A percentile compares a stretch with the other conserved stretches of the same genome.
Evolutionary conservation across 2,329 filamentous ascomycete genomes (phyloP).

Genomic region (Ilyonectria sp.): DNA sequence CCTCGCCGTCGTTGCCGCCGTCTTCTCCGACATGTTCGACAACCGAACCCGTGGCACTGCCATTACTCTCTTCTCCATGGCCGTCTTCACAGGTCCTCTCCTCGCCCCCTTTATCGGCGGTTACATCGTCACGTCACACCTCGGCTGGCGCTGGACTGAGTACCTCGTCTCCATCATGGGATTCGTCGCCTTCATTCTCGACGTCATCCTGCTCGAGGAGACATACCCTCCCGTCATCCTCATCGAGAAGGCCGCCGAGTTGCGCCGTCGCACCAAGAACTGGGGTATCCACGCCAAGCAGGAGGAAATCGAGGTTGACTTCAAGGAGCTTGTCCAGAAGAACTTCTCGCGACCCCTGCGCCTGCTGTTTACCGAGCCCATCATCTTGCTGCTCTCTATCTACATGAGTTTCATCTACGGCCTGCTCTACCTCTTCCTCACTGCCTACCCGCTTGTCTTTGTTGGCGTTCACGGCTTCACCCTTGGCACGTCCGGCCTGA

Average conservation of each 20-base stretch:
- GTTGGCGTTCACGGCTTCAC: slow-evolving; percentile 79
- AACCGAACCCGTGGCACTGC: slow-evolving; percentile 71
- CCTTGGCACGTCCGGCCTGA: slow-evolving; percentile 79
- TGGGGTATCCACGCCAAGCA: slow-evolving; percentile 81
- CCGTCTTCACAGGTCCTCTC: slow-evolving; percentile 76
- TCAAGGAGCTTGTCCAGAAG: slow-evolving; percentile 74
- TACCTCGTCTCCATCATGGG: slow-evolving; percentile 77
- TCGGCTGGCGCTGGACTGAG: slow-evolving; percentile 83
- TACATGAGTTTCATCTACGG: slow-evolving; percentile 85
- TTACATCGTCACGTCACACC: slow-evolving; percentile 73
- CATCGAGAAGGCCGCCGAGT: slow-evolving; percentile 71
- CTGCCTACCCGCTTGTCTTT: slow-evolving; percentile 88
- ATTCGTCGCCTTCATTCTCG: slow-evolving; percentile 70
- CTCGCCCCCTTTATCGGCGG: slow-evolving; percentile 79
- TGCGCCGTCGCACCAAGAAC: slow-evolving; percentile 76
- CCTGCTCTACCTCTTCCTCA: slow-evolving; percentile 88
- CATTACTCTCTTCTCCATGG: slow-evolving; percentile 61
- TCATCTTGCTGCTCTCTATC: slow-evolving; percentile 76
- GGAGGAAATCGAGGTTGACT: slow-evolving; percentile 79
- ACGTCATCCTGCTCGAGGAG: slow-evolving; percentile 76
- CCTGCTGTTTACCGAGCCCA: slow-evolving; percentile 78
- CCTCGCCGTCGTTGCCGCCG: slow-evolving; percentile 77
- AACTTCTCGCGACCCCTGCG: slow-evolving; percentile 77
- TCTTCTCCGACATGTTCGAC: slow-evolving; percentile 81
- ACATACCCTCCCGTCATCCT: slow-evolving; percentile 80